These are phyloP conservation scores for Echeveria elegans DNA, from an alignment of 164 flowering plant genomes.

Conservation along the genomic window DNA sequence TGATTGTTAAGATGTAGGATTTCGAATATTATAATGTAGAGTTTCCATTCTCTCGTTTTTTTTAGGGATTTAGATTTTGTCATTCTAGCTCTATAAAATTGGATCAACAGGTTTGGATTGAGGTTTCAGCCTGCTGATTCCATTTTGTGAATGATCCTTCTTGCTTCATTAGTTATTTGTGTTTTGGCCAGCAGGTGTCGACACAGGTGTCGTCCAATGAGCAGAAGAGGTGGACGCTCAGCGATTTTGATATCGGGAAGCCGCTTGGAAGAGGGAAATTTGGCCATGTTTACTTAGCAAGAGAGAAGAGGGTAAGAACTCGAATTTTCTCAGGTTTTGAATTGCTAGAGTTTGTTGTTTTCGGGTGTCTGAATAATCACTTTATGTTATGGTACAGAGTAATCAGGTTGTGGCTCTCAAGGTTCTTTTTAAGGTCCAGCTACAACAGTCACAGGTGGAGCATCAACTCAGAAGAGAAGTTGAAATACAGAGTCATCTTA, in stretches of 20 bases:
- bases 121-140: not conserved
- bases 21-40: too few relatives aligned
- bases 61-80: too few relatives aligned
- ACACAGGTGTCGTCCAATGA: not conserved
- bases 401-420: not conserved
- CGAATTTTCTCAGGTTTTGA: not conserved
- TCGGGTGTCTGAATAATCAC: not conserved
- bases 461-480: not conserved
- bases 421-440: not conserved
- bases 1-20: too few relatives aligned
- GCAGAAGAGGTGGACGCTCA: not conserved
- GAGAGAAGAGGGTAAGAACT: not conserved
- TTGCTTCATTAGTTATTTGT: not conserved
- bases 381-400: not conserved
- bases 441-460: not conserved
- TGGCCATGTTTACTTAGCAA: not conserved
- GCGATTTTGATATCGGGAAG: not conserved
- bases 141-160: not conserved
- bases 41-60: too few relatives aligned
- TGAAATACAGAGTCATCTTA: not conserved
- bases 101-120: not conserved
- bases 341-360: too few relatives aligned
- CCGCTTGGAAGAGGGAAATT: not conserved
- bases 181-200: not conserved
- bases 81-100: too few relatives aligned